Evolutionary conservation across 345 rosid genomes (phyloP).

Genomic region (Cardamine chenopodiifolia): DNA sequence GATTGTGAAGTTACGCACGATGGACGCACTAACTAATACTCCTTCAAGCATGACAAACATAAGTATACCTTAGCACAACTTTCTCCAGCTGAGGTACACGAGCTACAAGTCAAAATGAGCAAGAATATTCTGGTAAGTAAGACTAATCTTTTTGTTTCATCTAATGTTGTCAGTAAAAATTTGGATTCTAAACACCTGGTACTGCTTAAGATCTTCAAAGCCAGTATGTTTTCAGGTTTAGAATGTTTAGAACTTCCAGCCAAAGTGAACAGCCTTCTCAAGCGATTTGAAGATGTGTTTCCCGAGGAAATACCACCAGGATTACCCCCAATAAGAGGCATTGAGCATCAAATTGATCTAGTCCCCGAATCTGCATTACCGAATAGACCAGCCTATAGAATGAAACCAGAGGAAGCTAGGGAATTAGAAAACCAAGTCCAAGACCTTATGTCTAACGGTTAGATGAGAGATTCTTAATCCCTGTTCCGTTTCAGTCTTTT

Average conservation of each 20-base stretch:
- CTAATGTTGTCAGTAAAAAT: not conserved
- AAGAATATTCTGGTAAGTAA: not conserved
- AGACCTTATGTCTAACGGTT: not conserved
- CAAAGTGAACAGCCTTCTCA: not conserved
- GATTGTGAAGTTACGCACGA: not conserved
- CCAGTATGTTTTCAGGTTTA: not conserved
- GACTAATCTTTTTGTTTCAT: not conserved
- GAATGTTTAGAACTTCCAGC: not conserved
- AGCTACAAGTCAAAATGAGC: not conserved
- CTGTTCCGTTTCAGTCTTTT: not conserved
- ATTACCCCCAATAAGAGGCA: not conserved
- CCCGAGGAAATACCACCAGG: not conserved
- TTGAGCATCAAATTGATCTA: not conserved
- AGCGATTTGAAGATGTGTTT: not conserved
- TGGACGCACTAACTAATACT: not conserved
- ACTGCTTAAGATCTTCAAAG: not conserved
- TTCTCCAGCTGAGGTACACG: not conserved
- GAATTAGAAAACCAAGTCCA: not conserved
- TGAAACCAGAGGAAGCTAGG: not conserved
- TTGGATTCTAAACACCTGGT: not conserved
- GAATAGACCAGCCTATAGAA: not conserved
- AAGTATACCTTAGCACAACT: not conserved
- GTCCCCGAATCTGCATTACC: not conserved
- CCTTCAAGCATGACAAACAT: not conserved
- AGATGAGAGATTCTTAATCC: not conserved